Base-by-base conservation (phyloP, 2,329 filamentous ascomycete genomes). In the Neospermospora avenae region DNA sequence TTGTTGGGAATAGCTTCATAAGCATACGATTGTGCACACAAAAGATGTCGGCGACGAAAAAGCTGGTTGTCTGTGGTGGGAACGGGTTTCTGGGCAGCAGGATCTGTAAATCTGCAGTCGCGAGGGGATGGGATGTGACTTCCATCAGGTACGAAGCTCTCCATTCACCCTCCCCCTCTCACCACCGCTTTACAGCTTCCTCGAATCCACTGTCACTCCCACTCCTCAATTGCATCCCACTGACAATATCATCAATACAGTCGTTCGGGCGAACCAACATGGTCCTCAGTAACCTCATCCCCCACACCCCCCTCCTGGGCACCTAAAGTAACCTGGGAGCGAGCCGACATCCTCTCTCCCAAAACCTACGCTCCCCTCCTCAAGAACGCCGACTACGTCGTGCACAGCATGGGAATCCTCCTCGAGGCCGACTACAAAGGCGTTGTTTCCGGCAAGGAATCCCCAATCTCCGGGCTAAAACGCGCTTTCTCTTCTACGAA, bases 351-450 rank as follows among this genome's bases (percentile, higher is more conserved):
- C 67, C 84, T 99, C 63, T 84, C 88, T 62, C 93, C 95, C 0
- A 78, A 83, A 0, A 89, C 89, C 18, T 99, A 97, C 77, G 84
- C 83, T 8, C 78, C 87, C 0, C 84, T 93, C 51, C 84, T 99
- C 63, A 83, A 85, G 67, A 85, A 84, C 59, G 90, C 92, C 63
- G 85, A 91, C 73, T 93, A 87, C 59, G 93, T 98, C 25, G 88
- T 99, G 49, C 95, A 99, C 80, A 91, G 84, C 71, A 93, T 98
- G 88, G 95, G 95, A 10, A 97, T 99, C 69, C 82, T 99, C 18
- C 84, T 99, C 10, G 95, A 99, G 78, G 92, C 93, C 53, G 95
- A 99, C 79, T 99, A 99, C 84, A 99, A 99, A 77, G 90, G 89
- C 67, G 88, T 96, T 16, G 74, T 99, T 25, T 88, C 86, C 20